Base-by-base conservation (phyloP, 805 yeast species). In the Lipomyces spencermartinsiae region DNA sequence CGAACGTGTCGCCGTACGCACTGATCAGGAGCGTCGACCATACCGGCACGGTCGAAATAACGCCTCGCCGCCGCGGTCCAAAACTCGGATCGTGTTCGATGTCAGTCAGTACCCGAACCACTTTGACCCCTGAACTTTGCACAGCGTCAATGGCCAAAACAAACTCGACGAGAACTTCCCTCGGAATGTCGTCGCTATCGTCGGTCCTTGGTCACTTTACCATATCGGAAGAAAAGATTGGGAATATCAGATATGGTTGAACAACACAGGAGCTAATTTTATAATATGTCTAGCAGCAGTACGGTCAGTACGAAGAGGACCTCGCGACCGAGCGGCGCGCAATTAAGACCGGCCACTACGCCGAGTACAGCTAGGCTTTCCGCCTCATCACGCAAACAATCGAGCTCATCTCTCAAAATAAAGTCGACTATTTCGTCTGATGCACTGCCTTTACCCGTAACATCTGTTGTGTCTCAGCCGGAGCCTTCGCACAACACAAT, bases 21-120 rank as follows among this genome's bases (percentile, higher is more conserved):
- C 80, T 67, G 22, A 87, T 70, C 35, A 79, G 79, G 43, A 91
- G 77, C 58, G 85, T 81, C 0, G 93, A 86, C 97, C 97, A 92
- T 72, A 89, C 91, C 0, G 97, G 97, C 9, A 92, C 78, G 1
- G 91, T 84, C 4, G 93, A 83, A 51, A 92, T 87, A 5, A 89
- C 87, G 69, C 90, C 68, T 91, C 92, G 73, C 87, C 88, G 4
- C 96, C 96, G 49, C 86, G 79, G 4, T 34, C 57, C 67, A 86
- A 84, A 61, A 91, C n/a, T n/a, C n/a, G n/a, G n/a, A n/a, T n/a
- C n/a, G n/a, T n/a, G n/a, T n/a, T n/a, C n/a, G n/a, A n/a, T n/a
- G n/a, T n/a, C n/a, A n/a, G n/a, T n/a, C n/a, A n/a, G n/a, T 25
- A 25, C 29, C 29, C 29, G 29, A 25, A 25, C 29, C 29, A 25